A percentile compares a stretch with the other conserved stretches of the same genome.
Evolutionary conservation across 2,329 filamentous ascomycete genomes (phyloP).

Genomic region (Aspergillus hortae): DNA sequence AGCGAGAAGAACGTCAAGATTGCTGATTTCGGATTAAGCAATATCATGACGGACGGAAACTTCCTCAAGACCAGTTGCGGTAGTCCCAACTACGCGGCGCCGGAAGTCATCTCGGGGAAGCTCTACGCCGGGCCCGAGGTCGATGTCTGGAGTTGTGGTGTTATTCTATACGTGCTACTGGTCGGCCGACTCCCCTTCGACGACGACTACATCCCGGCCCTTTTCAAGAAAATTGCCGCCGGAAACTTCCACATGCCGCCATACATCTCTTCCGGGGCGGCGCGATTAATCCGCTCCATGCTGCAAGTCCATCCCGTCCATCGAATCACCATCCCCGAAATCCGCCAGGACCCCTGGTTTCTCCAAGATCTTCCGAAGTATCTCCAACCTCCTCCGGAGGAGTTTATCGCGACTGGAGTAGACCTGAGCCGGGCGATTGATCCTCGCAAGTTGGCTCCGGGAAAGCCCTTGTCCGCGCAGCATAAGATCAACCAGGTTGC

Average conservation of each 20-base stretch:
- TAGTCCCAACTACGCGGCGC: slow-evolving; percentile 96
- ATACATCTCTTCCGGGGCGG: slow-evolving; percentile 82
- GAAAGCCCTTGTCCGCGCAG: slow-evolving; percentile 72
- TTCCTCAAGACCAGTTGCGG: slow-evolving; percentile 98
- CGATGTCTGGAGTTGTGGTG: slow-evolving; percentile 74
- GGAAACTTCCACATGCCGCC: slow-evolving; percentile 89
- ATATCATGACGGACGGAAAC: slow-evolving; percentile 99
- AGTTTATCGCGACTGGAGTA: slow-evolving; percentile 90
- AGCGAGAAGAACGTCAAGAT: slow-evolving; percentile 98
- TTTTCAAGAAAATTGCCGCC: slow-evolving; percentile 96
- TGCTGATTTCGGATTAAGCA: slow-evolving; percentile 96
- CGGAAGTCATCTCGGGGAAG: slow-evolving; percentile 96
- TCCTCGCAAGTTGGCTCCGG: slow-evolving; percentile 73
- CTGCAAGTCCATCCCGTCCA: slow-evolving; percentile 92
- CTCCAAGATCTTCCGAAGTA: slow-evolving; percentile 80
- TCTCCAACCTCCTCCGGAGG: slow-evolving; percentile 79
- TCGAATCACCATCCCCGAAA: slow-evolving; percentile 89
- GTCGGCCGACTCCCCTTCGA: slow-evolving; percentile 80
- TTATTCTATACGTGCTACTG: slow-evolving; percentile 64
- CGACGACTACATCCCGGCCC: slow-evolving; percentile 94
- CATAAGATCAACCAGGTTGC: slow-evolving; percentile 90
- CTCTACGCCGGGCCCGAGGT: slow-evolving; percentile 96
- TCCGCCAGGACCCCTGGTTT: slow-evolving; percentile 93
- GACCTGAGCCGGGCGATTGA: slow-evolving; percentile 90
- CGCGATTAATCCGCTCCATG: slow-evolving; percentile 78